phyloP scores from a whole-genome alignment of 1,284 basidiomycete genomes.

The Salmacisia buchloeana region DNA sequence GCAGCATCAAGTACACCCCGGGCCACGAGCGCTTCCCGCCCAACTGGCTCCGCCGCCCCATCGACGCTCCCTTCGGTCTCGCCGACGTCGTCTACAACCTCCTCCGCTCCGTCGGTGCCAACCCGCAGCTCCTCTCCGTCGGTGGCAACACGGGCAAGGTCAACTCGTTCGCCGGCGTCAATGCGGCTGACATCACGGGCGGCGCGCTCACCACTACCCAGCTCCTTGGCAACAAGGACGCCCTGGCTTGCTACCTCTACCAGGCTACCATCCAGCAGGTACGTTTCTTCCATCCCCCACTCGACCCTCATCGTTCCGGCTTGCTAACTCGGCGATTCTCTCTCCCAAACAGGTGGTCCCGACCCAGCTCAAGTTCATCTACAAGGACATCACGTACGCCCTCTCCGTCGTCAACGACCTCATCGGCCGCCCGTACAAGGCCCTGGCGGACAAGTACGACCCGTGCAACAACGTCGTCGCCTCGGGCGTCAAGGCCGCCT shows the following conservation, averaged over 20 bases:
- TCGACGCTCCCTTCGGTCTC: constrained; percentile 28
- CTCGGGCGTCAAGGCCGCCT: constrained; percentile 13
- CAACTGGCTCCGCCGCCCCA: constrained; percentile 28
- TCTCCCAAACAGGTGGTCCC: constrained; percentile 27
- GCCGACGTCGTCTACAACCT: constrained; percentile 32
- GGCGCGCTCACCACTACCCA: constrained; percentile 20
- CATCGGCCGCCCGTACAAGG: constrained; percentile 16
- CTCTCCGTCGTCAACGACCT: constrained; percentile 26
- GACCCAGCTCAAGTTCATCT: constrained; percentile 25
- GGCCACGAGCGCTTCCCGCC: constrained; percentile 30
- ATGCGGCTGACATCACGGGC: constrained; percentile 29
- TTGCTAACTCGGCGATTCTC: constrained; percentile 9
- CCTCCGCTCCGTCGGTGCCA: constrained; percentile 19
- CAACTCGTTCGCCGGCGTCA: constrained; percentile 32
- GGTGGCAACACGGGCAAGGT: constrained; percentile 35
- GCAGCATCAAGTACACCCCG: constrained; percentile 28
- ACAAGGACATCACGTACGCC: constrained; percentile 23
- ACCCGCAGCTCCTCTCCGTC: constrained; percentile 26
- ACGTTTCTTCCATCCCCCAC: not conserved
- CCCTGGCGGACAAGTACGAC: constrained; percentile 24
- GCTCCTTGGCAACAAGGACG: constrained; percentile 22
- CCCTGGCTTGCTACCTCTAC: constrained; percentile 29
- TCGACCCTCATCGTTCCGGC: not conserved
- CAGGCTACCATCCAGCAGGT: constrained; percentile 14
- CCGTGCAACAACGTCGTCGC: constrained; percentile 24